Conservation (phyloP, 2,329 filamentous ascomycete species). For the Aspergillus sp. region DNA sequence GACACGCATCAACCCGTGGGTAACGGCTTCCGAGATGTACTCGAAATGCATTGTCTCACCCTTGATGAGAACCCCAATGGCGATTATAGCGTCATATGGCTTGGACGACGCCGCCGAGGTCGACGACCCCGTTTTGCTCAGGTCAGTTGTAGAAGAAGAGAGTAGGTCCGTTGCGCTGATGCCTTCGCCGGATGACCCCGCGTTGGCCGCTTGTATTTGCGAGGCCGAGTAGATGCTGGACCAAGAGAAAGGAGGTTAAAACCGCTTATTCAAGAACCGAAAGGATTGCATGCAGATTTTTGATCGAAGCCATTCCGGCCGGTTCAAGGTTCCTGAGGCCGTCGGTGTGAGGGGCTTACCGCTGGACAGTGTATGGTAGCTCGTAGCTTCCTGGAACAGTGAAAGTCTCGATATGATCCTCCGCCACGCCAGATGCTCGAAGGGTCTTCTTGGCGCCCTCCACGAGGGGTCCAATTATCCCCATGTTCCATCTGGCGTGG, state of each 20-base stretch:
- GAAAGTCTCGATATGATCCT: conserved; percentile 86
- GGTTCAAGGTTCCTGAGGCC: background rate
- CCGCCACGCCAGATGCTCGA: conserved; percentile 76
- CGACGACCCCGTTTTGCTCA: conserved; percentile 54
- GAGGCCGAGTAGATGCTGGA: conserved; percentile 79
- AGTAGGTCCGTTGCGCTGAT: conserved; percentile 61
- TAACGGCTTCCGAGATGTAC: conserved; percentile 92
- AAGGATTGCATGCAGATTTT: background rate
- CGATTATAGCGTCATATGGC: conserved; percentile 91
- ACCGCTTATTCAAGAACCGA: background rate
- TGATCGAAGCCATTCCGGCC: background rate
- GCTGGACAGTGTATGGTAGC: conserved; percentile 85
- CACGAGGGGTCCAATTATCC: conserved; percentile 84
- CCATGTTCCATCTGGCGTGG: conserved; percentile 92
- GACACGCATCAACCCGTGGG: conserved; percentile 90
- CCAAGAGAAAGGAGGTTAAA: conserved; percentile 3
- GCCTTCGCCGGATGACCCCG: conserved; percentile 43
- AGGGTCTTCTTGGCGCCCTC: conserved; percentile 79
- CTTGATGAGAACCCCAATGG: conserved; percentile 96
- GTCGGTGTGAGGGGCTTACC: conserved; percentile 55
- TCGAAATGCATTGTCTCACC: conserved; percentile 99
- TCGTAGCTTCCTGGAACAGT: conserved; percentile 95
- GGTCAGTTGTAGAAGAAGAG: conserved; percentile 68
- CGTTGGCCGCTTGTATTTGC: conserved; percentile 75
- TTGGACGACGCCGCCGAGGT: conserved; percentile 42